Evolutionary conservation across 1,284 basidiomycete species (phyloP), one percentile per base, ranked within the genome.

Genomic region (Naganishia albida): DNA sequence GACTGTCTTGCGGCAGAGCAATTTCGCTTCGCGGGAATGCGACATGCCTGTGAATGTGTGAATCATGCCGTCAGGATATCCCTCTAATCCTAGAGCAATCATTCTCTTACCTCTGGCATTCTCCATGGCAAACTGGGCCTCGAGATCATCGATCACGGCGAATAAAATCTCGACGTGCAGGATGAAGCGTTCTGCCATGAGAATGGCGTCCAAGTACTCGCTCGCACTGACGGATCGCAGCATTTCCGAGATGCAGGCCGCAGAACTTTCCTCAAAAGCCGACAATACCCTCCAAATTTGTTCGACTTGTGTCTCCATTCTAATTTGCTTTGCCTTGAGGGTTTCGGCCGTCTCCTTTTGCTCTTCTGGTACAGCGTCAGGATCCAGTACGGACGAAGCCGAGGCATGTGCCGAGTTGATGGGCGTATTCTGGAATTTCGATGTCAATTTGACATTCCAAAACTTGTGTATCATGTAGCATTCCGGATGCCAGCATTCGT

Each of bases 391-490:
- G 42, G 74, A 74, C 1, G 78, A 71, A 2, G 77, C 70, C 18
- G 77, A 78, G 0, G 74, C 72, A n/a, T 83, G 82, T 64, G 84
- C 83, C 67, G 88, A 86, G 49, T 82, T 80, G 67, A 77, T 82
- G 75, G 75, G 83, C 39, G 80, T 80, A 38, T 77, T 74, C 64
- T 77, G 76, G 63, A 75, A 82, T 74, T 87, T 86, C 53, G 90
- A 88, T 51, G 88, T 89, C 6, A 99, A 88, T 79, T 97, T 96
- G 79, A 98, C 94, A 77, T 98, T 98, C 95, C 95, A 99, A 78
- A 99, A 98, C 90, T 96, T 98, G 81, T 98, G 95, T 73, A 99
- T 98, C 94, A 99, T 98, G 80, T 99, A 98, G 80, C 95, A 99
- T 80, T 99, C 95, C 56, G 95, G 95, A 84, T 99, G 95, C 95